These are phyloP conservation scores for Ophiostoma australiae DNA, from an alignment of 2,329 filamentous ascomycete genomes.

Conservation along the genomic window DNA sequence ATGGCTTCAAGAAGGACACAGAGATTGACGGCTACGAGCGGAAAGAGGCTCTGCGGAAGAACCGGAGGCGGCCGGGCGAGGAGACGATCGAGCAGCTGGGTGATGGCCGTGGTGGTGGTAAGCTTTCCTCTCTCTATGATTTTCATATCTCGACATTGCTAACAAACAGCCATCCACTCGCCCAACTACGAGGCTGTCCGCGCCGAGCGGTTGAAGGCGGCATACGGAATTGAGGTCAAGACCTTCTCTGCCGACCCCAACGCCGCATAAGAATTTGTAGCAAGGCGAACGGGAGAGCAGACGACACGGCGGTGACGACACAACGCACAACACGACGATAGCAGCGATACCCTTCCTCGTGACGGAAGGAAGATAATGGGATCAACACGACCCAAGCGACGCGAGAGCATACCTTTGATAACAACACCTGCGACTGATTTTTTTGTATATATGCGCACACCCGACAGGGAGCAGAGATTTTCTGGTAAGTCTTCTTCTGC, in stretches of 20 bases:
- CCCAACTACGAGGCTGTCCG: slow-evolving; percentile 82
- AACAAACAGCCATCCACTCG: slow-evolving; percentile 58
- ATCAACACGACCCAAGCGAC: slow-evolving; percentile 1
- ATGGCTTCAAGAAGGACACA: slow-evolving; percentile 43
- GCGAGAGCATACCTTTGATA: slow-evolving; percentile 8
- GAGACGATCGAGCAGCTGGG: slow-evolving; percentile 78
- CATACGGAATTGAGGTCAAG: slow-evolving; percentile 81
- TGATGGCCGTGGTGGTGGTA: slow-evolving; percentile 69
- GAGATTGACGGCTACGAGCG: slow-evolving; percentile 67
- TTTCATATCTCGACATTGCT: background rate
- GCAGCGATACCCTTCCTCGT: background rate
- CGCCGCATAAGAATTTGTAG: slow-evolving; percentile 14
- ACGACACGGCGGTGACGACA: background rate
- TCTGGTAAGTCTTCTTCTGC: slow-evolving; percentile 12
- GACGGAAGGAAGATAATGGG: slow-evolving; percentile 6
- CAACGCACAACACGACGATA: slow-evolving; percentile 8
- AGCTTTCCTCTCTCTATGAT: background rate
- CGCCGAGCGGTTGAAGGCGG: slow-evolving; percentile 73
- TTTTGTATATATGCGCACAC: slow-evolving; percentile 24
- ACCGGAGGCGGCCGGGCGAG: slow-evolving; percentile 67
- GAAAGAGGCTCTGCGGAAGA: slow-evolving; percentile 69
- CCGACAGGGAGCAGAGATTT: slow-evolving; percentile 9
- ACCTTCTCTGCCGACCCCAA: slow-evolving; percentile 51
- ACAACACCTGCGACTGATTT: slow-evolving; percentile 10
- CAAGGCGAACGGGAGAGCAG: background rate